Percentiles rank a stretch among this genome's conserved stretches.
phyloP scores from a whole-genome alignment of 2,329 filamentous ascomycete species.

The Leptographium flavum region DNA sequence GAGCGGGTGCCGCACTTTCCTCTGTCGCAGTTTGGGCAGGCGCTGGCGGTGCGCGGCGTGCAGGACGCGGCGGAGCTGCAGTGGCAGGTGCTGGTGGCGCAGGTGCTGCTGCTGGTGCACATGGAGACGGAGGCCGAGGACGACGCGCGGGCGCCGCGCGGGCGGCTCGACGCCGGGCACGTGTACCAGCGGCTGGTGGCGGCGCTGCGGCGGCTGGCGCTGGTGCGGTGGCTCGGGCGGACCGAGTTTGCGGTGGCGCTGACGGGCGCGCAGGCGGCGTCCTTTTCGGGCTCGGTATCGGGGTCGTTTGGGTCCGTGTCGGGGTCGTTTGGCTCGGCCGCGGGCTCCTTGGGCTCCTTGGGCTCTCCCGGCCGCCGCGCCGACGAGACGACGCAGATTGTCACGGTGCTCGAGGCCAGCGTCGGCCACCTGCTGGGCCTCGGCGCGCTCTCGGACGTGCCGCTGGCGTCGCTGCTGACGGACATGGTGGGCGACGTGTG shows the following conservation, averaged over 20 bases:
- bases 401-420: constrained; percentile 46
- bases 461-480: constrained; percentile 46
- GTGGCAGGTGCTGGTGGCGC: constrained; percentile 62
- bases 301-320: constrained; percentile 8
- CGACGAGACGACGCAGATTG: constrained; percentile 23
- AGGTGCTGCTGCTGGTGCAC: constrained; percentile 71
- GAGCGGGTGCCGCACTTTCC: constrained; percentile 36
- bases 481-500: constrained; percentile 53
- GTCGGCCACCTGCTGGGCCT: constrained; percentile 51
- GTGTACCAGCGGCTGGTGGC: constrained; percentile 57
- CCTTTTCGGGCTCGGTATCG: constrained; percentile 5
- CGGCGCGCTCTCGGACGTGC: constrained; percentile 36
- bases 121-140: constrained; percentile 72
- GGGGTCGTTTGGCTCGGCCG: no score
- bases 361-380: constrained; percentile 17
- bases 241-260: constrained; percentile 40
- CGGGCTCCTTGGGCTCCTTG: no score
- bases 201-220: constrained; percentile 59
- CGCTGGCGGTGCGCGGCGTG: constrained; percentile 58
- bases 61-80: constrained; percentile 66
- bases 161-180: constrained; percentile 48
- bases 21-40: constrained; percentile 63
- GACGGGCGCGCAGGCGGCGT: constrained; percentile 10
- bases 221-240: constrained; percentile 55
- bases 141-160: constrained; percentile 49